These are phyloP conservation scores for Starmerella davenportii DNA, from an alignment of 805 yeast genomes.

Conservation along the genomic window DNA sequence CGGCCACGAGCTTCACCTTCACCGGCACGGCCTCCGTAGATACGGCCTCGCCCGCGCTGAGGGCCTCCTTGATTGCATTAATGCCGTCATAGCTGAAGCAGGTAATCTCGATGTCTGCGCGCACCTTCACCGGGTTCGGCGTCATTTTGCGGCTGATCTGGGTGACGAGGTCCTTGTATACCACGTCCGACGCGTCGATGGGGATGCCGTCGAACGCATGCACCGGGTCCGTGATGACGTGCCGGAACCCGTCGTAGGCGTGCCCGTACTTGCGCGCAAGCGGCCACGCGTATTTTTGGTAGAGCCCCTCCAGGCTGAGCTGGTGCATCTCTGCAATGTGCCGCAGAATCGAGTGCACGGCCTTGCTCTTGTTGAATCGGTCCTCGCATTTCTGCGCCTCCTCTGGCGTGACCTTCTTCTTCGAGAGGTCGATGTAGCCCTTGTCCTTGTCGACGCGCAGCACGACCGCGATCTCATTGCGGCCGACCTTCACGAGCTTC, in stretches of 20 bases:
- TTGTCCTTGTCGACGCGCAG: constrained; percentile 96
- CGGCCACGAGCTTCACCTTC: constrained; percentile 90
- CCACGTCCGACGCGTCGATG: constrained; percentile 49
- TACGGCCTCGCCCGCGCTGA: constrained; percentile 66
- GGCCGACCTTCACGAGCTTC: constrained; percentile 92
- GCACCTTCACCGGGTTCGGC: constrained; percentile 92
- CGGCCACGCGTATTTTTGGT: constrained; percentile 92
- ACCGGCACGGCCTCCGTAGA: constrained; percentile 75
- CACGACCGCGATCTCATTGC: constrained; percentile 95
- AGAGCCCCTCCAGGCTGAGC: constrained; percentile 66
- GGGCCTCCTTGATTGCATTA: constrained; percentile 84
- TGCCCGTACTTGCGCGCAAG: constrained; percentile 88
- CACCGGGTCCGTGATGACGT: constrained; percentile 77
- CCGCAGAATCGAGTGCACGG: constrained; percentile 94
- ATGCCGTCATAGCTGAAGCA: constrained; percentile 96
- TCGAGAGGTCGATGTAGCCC: constrained; percentile 93
- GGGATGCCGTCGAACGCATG: constrained; percentile 64
- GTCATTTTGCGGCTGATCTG: constrained; percentile 88
- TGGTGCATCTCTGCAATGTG: constrained; percentile 96
- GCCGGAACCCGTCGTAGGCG: constrained; percentile 91
- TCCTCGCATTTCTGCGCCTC: constrained; percentile 96
- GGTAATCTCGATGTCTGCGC: constrained; percentile 97
- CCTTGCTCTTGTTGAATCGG: constrained; percentile 87
- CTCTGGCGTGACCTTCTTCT: constrained; percentile 95
- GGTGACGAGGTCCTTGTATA: constrained; percentile 65